Conservation (phyloP, 1,139 yeast genomes). For the Debaryomycetaceae sp. region DNA sequence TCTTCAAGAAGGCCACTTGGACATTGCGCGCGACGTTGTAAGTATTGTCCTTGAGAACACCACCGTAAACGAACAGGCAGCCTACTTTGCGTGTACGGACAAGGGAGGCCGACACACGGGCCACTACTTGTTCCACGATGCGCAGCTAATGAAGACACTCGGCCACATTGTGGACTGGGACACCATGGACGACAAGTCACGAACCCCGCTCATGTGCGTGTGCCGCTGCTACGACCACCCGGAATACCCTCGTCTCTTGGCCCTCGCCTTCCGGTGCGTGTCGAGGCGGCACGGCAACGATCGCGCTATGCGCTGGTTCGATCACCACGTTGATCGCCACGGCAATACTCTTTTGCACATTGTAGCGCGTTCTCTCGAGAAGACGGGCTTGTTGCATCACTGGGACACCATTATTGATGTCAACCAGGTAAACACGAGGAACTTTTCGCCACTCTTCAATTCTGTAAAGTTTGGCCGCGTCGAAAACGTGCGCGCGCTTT, state of each 20-base stretch:
- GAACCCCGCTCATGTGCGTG: slow-evolving; percentile 71
- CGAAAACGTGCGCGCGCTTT: slow-evolving; percentile 41
- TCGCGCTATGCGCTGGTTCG: slow-evolving; percentile 4
- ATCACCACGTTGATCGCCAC: slow-evolving; percentile 56
- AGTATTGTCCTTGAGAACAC: slow-evolving; percentile 30
- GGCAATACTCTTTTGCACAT: slow-evolving; percentile 76
- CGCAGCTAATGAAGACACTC: slow-evolving; percentile 38
- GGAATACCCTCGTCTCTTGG: slow-evolving; percentile 42
- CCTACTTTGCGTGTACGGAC: slow-evolving; percentile 45
- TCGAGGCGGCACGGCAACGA: background rate
- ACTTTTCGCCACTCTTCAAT: slow-evolving; percentile 59
- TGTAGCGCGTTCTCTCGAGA: slow-evolving; percentile 35
- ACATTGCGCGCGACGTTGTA: slow-evolving; percentile 37
- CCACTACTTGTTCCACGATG: slow-evolving; percentile 60
- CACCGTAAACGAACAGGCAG: slow-evolving; percentile 34
- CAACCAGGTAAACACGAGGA: slow-evolving; percentile 50
- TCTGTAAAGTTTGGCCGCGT: slow-evolving; percentile 61
- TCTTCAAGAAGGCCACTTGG: slow-evolving; percentile 41
- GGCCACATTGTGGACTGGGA: slow-evolving; percentile 65
- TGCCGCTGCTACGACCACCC: slow-evolving; percentile 77
- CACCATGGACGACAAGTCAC: slow-evolving; percentile 51
- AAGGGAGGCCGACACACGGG: slow-evolving; percentile 50
- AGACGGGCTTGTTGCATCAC: slow-evolving; percentile 22
- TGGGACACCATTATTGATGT: slow-evolving; percentile 34
- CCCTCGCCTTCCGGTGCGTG: slow-evolving; percentile 35